These are phyloP conservation scores for Annona cherimola DNA, from an alignment of 164 flowering plant species.

Conservation along the genomic window DNA sequence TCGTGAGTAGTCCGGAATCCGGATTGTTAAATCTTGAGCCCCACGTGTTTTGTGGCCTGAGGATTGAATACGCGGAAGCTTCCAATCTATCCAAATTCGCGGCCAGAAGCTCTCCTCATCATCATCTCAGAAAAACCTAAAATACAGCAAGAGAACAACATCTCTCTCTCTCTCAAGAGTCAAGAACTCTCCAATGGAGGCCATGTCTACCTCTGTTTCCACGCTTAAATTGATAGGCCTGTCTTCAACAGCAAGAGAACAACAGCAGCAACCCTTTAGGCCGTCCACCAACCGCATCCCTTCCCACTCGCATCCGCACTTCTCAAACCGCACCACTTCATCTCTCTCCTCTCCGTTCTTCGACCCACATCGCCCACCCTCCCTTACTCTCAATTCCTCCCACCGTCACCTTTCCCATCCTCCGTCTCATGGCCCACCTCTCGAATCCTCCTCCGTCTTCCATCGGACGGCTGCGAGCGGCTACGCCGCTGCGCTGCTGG, in stretches of 20 bases:
- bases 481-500: slow-evolving; percentile 63
- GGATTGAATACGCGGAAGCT: background rate
- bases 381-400: slow-evolving; percentile 11
- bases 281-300: background rate
- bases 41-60: too few species aligned
- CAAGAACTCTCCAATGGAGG: slow-evolving; percentile 27
- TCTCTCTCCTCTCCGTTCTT: slow-evolving; percentile 8
- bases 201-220: slow-evolving; percentile 37
- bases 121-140: too few species aligned
- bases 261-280: slow-evolving; percentile 15
- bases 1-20: too few species aligned
- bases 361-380: slow-evolving; percentile 6
- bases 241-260: slow-evolving; percentile 19
- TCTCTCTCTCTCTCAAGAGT: background rate
- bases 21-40: too few species aligned
- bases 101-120: background rate
- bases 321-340: slow-evolving; percentile 8
- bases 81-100: background rate
- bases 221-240: slow-evolving; percentile 22
- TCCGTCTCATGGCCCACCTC: slow-evolving; percentile 8
- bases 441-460: background rate
- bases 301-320: background rate
- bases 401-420: slow-evolving; percentile 13
- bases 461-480: slow-evolving; percentile 40
- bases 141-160: too few species aligned